Percentiles rank a stretch among this genome's conserved stretches.
These are phyloP conservation scores for Seiridium unicorne DNA, from an alignment of 2,329 filamentous ascomycete species.

Conservation along the genomic window DNA sequence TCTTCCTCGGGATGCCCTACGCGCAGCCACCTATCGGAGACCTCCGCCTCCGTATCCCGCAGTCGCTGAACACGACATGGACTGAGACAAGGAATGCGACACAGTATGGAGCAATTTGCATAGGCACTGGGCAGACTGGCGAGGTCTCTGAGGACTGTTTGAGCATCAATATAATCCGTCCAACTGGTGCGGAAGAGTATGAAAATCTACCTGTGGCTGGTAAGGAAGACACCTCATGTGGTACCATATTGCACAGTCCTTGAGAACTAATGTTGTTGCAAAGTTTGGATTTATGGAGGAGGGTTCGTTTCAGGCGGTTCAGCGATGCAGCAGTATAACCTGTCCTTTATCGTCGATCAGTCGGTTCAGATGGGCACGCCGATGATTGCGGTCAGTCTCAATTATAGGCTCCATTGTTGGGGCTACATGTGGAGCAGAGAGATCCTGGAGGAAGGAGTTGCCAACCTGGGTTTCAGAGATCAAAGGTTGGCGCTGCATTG, in stretches of 20 bases:
- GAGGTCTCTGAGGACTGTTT: conserved; percentile 53
- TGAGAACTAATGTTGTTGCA: neutral
- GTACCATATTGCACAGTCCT: neutral
- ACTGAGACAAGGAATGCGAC: conserved; percentile 34
- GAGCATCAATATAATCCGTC: conserved; percentile 60
- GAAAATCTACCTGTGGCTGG: conserved; percentile 49
- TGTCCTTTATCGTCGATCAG: conserved; percentile 30
- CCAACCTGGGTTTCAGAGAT: conserved; percentile 51
- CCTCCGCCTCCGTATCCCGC: conserved; percentile 46
- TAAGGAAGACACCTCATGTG: neutral
- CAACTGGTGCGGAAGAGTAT: conserved; percentile 34
- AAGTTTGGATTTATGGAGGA: conserved; percentile 56
- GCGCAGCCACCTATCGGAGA: conserved; percentile 19
- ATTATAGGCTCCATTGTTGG: conserved; percentile 49
- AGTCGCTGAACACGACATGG: conserved; percentile 43
- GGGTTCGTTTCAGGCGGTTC: conserved; percentile 38
- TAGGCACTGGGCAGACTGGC: conserved; percentile 41
- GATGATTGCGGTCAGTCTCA: conserved; percentile 48
- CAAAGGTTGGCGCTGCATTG: conserved; percentile 49
- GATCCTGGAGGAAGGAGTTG: conserved; percentile 37
- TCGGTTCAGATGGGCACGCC: conserved; percentile 44
- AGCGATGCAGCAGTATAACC: conserved; percentile 57
- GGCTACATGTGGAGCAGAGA: conserved; percentile 51
- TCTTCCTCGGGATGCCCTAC: conserved; percentile 32
- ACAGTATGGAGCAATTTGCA: conserved; percentile 43